Conservation (phyloP, 768 basidiomycete genomes). For the Termitomyces sp. region DNA sequence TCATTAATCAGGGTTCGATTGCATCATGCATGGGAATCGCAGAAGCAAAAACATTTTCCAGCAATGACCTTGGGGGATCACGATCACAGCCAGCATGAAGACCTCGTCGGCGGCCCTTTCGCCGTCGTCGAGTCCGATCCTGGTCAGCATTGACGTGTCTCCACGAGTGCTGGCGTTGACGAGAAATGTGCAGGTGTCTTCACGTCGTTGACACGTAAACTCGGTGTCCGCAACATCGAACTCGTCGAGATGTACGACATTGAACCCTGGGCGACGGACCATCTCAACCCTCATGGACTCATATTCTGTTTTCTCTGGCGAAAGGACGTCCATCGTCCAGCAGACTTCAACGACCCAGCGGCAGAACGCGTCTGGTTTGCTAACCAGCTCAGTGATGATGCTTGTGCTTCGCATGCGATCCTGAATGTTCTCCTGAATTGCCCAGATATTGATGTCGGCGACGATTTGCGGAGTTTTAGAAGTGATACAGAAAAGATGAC, state of each 20-base stretch:
- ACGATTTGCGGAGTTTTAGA: constrained; percentile 37
- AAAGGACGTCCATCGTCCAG: constrained; percentile 39
- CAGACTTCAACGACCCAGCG: constrained; percentile 47
- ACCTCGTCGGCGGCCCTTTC: constrained; percentile 59
- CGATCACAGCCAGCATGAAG: constrained; percentile 16
- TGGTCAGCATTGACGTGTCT: constrained; percentile 21
- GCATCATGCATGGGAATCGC: background rate
- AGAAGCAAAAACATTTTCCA: constrained; percentile 3
- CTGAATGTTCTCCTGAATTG: constrained; percentile 58
- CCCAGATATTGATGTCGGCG: constrained; percentile 43
- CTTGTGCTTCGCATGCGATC: constrained; percentile 59
- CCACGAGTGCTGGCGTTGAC: background rate
- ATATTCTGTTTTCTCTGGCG: constrained; percentile 61
- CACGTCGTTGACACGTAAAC: constrained; percentile 46
- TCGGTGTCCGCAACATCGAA: constrained; percentile 49
- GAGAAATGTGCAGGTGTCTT: constrained; percentile 42
- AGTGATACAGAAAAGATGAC: constrained; percentile 51
- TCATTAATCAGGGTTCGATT: background rate
- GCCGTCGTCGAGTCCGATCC: constrained; percentile 58
- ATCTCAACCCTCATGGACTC: constrained; percentile 52
- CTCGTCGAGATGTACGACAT: constrained; percentile 59
- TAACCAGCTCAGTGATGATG: constrained; percentile 62
- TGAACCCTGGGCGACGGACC: constrained; percentile 59
- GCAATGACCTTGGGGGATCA: constrained; percentile 1
- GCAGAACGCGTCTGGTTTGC: constrained; percentile 62